phyloP scores from a whole-genome alignment of 2,329 filamentous ascomycete species.

The Pyrenophora tritici-repentis region DNA sequence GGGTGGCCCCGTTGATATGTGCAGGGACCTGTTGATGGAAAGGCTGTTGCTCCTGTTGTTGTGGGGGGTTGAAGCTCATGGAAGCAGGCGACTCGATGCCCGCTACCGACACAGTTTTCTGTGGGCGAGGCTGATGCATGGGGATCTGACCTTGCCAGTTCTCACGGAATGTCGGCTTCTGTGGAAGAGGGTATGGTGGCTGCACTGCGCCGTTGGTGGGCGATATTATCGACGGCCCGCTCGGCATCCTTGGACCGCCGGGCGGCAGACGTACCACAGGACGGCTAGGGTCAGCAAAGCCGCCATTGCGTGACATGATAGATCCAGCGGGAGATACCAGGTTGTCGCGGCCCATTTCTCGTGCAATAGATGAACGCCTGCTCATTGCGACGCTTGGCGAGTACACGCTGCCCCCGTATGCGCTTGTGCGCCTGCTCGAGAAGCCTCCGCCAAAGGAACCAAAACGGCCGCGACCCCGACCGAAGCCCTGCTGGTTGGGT shows the following conservation, averaged over 20 bases:
- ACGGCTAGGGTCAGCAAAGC: constrained; percentile 64
- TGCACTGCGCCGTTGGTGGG: constrained; percentile 50
- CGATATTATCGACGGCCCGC: constrained; percentile 35
- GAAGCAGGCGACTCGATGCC: constrained; percentile 84
- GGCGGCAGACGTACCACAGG: constrained; percentile 86
- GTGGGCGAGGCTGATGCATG: constrained; percentile 93
- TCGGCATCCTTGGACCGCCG: constrained; percentile 49
- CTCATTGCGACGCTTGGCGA: constrained; percentile 88
- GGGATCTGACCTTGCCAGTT: constrained; percentile 66
- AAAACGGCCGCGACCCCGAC: constrained; percentile 70
- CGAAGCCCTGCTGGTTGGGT: constrained; percentile 83
- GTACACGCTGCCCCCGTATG: constrained; percentile 80
- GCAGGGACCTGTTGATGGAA: constrained; percentile 94
- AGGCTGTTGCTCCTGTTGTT: constrained; percentile 75
- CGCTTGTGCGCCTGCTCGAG: constrained; percentile 78
- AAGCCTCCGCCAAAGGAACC: constrained; percentile 65
- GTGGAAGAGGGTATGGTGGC: constrained; percentile 57
- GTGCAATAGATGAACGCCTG: constrained; percentile 77
- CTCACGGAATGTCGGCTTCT: constrained; percentile 62
- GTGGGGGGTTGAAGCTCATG: constrained; percentile 63
- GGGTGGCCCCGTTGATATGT: constrained; percentile 66
- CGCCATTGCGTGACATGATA: constrained; percentile 68
- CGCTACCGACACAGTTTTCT: constrained; percentile 90
- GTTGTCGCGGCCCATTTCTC: constrained; percentile 70
- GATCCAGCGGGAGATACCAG: constrained; percentile 82